These are phyloP conservation scores for Epichloe scottii DNA, from an alignment of 2,329 filamentous ascomycete genomes.

Conservation along the genomic window DNA sequence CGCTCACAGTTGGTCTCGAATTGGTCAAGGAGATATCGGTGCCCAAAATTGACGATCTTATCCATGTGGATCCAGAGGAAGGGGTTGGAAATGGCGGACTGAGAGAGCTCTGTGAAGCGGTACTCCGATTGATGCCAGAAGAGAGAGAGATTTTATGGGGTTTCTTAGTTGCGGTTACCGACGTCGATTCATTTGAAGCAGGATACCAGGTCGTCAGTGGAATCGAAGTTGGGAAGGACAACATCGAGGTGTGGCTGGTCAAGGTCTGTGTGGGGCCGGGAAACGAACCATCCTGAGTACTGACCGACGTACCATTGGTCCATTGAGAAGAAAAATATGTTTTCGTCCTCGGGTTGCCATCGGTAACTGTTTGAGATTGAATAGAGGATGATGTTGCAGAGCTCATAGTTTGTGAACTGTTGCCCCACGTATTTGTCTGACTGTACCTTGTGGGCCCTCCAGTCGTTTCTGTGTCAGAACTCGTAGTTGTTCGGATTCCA, in stretches of 20 bases:
- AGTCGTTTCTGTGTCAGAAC: not conserved
- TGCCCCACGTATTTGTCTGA: not conserved
- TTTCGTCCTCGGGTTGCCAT: constrained; percentile 2
- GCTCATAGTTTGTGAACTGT: not conserved
- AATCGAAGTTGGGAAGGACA: constrained; percentile 1
- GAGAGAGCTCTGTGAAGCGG: not conserved
- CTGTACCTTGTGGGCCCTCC: not conserved
- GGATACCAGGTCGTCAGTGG: not conserved
- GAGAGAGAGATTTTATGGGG: not conserved
- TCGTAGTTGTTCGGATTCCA: not conserved
- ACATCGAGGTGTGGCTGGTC: not conserved
- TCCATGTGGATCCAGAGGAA: not conserved
- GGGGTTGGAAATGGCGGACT: not conserved
- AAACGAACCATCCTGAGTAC: not conserved
- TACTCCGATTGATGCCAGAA: not conserved
- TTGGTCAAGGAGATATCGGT: not conserved
- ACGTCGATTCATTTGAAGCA: not conserved
- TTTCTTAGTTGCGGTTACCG: not conserved
- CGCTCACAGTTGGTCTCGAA: not conserved
- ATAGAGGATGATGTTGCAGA: not conserved
- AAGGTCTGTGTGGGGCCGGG: not conserved
- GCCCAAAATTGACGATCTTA: constrained; percentile 1
- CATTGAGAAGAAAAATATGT: constrained; percentile 4
- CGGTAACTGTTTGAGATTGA: not conserved
- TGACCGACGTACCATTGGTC: constrained; percentile 1